These are phyloP conservation scores for Kappamyces sp. DNA, from an alignment of 192 early-diverging fungal species.

Conservation along the genomic window DNA sequence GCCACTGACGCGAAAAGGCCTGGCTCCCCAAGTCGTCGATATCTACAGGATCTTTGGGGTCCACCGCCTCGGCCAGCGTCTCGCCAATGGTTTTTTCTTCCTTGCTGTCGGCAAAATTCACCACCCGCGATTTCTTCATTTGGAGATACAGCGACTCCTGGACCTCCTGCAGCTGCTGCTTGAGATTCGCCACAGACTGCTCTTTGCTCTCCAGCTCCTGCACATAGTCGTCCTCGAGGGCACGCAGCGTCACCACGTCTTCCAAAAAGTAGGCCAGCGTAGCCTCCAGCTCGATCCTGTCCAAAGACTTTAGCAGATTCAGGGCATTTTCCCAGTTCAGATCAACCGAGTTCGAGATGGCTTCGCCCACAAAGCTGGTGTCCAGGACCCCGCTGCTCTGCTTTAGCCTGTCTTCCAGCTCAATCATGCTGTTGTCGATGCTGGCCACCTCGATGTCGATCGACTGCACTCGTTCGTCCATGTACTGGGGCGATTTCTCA, in stretches of 20 bases:
- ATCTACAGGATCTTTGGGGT: no score
- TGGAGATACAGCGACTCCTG: conserved; percentile 2
- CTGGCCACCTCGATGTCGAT: conserved; percentile 38
- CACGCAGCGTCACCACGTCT: conserved; percentile 29
- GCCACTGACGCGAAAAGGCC: no score
- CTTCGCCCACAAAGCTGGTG: conserved; percentile 4
- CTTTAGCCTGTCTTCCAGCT: conserved; percentile 20
- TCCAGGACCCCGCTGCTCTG: conserved; percentile 5
- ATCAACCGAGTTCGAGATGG: conserved; percentile 17
- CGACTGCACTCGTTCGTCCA: conserved; percentile 40
- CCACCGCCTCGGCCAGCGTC: background rate
- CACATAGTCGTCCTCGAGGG: conserved; percentile 18
- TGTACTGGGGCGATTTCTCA: conserved; percentile 36
- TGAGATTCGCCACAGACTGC: conserved; percentile 22
- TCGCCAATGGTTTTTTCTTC: conserved; percentile 12
- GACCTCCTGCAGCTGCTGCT: conserved; percentile 12
- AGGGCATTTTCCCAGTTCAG: conserved; percentile 44
- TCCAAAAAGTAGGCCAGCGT: conserved; percentile 32
- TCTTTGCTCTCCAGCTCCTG: conserved; percentile 25
- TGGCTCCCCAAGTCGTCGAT: no score
- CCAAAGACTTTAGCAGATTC: conserved; percentile 34
- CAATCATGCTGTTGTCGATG: conserved; percentile 22
- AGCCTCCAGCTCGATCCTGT: conserved; percentile 33
- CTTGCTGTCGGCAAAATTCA: no score
- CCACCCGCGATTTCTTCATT: background rate